A percentile compares a stretch with the other conserved stretches of the same genome.
Evolutionary conservation across 2,329 filamentous ascomycete species (phyloP).

Genomic region (Grosmannia huntii): DNA sequence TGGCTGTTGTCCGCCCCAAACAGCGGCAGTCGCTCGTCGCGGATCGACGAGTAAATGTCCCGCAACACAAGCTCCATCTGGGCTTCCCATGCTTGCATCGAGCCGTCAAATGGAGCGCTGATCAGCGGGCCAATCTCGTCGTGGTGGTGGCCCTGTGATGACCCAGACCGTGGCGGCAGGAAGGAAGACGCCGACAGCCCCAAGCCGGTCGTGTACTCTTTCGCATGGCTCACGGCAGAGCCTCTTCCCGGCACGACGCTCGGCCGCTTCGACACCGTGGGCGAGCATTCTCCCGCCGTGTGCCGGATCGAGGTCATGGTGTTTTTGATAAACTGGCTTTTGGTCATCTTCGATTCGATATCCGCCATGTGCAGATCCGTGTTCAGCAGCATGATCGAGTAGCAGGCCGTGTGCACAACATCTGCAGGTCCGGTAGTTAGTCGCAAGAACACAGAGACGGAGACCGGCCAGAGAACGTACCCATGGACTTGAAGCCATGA

Average conservation of each 20-base stretch:
- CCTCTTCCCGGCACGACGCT: conserved; percentile 35
- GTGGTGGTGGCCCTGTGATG: conserved; percentile 21
- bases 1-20: conserved; percentile 51
- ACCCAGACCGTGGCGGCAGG: conserved; percentile 33
- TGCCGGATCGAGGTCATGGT: conserved; percentile 82
- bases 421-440: conserved; percentile 35
- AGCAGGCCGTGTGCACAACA: conserved; percentile 93
- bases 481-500: conserved; percentile 82
- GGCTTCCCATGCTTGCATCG: conserved; percentile 69
- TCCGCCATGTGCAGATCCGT: conserved; percentile 93
- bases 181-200: conserved; percentile 13
- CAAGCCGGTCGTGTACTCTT: conserved; percentile 19
- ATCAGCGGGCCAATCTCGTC: conserved; percentile 57
- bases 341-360: conserved; percentile 94
- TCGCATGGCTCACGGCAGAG: background rate
- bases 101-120: conserved; percentile 60
- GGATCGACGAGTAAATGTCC: conserved; percentile 82
- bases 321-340: conserved; percentile 89
- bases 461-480: conserved; percentile 32
- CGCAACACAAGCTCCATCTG: conserved; percentile 87
- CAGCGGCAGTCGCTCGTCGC: conserved; percentile 72
- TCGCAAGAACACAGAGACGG: too few relatives aligned
- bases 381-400: conserved; percentile 88
- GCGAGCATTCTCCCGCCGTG: conserved; percentile 58
- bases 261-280: conserved; percentile 50